Evolutionary conservation across 768 basidiomycete genomes (phyloP).

Genomic region (Hemileccinum rubropunctum): DNA sequence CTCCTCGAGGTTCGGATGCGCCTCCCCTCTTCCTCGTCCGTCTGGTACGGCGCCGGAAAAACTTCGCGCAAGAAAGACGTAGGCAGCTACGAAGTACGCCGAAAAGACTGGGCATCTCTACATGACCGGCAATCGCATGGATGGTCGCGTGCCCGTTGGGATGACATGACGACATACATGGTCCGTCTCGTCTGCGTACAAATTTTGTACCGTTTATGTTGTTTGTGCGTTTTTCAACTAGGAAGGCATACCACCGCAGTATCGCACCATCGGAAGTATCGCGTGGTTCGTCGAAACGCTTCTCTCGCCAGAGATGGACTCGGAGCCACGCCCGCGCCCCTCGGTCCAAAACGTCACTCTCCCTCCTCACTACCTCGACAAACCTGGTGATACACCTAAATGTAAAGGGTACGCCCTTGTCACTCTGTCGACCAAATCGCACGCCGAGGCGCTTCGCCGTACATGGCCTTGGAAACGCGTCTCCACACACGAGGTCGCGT

Average conservation of each 20-base stretch:
- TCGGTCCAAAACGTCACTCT: slow-evolving; percentile 54
- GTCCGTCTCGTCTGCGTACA: slow-evolving; percentile 35
- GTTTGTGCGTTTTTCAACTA: slow-evolving; percentile 24
- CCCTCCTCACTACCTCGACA: slow-evolving; percentile 64
- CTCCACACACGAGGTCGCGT: neutral
- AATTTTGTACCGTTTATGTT: neutral
- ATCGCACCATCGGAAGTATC: slow-evolving; percentile 51
- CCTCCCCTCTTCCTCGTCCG: slow-evolving; percentile 37
- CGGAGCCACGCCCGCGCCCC: neutral
- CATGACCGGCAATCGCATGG: slow-evolving; percentile 20
- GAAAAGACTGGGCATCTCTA: slow-evolving; percentile 42
- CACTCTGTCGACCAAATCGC: slow-evolving; percentile 42
- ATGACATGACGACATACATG: slow-evolving; percentile 61
- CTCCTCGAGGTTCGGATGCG: slow-evolving; percentile 61
- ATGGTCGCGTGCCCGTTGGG: slow-evolving; percentile 53
- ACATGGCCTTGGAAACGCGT: slow-evolving; percentile 62
- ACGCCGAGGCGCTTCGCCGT: slow-evolving; percentile 41
- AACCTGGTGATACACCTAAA: slow-evolving; percentile 48
- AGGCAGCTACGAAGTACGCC: slow-evolving; percentile 66
- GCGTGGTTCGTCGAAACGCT: slow-evolving; percentile 43
- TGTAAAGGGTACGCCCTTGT: slow-evolving; percentile 79
- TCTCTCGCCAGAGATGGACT: slow-evolving; percentile 13
- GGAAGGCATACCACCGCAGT: slow-evolving; percentile 67
- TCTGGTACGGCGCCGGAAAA: slow-evolving; percentile 35
- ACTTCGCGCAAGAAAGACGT: slow-evolving; percentile 30